A percentile compares a stretch with the other conserved stretches of the same genome.
Conservation (phyloP, 331 rosid genomes). For the Spiraea crenata region DNA sequence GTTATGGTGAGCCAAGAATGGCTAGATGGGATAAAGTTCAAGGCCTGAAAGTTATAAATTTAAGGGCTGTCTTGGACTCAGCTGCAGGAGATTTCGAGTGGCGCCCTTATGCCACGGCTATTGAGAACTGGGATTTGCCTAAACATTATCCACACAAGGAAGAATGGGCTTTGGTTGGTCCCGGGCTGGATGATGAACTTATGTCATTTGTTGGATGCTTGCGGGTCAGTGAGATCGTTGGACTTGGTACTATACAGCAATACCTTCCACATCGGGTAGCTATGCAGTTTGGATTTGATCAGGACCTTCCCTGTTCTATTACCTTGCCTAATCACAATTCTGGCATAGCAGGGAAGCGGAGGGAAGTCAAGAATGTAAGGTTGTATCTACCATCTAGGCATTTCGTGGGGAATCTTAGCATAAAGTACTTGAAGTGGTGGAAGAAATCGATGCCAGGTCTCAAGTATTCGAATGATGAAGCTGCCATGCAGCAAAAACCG, state of each 20-base stretch:
- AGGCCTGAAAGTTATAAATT: not conserved
- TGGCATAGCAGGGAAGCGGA: constrained; percentile 25
- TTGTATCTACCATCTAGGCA: constrained; percentile 41
- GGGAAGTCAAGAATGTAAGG: constrained; percentile 5
- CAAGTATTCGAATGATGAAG: not conserved
- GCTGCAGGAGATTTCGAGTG: constrained; percentile 12
- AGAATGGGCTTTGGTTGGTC: constrained; percentile 13
- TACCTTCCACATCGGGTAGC: constrained; percentile 35
- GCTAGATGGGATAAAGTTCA: constrained; percentile 26
- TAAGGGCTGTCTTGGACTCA: constrained; percentile 1
- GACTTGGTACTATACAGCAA: constrained; percentile 9
- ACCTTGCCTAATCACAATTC: not conserved
- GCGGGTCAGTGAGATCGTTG: constrained; percentile 19
- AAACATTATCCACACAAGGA: constrained; percentile 6
- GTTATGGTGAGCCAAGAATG: constrained; percentile 15
- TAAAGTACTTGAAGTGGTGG: constrained; percentile 50
- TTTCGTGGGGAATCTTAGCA: constrained; percentile 36
- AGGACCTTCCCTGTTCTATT: constrained; percentile 22
- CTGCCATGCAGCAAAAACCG: not conserved
- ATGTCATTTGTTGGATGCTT: constrained; percentile 24
- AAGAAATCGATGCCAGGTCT: constrained; percentile 20
- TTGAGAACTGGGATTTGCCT: constrained; percentile 11
- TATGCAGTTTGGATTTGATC: constrained; percentile 36
- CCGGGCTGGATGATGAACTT: constrained; percentile 6
- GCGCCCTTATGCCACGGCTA: constrained; percentile 26